Percentiles rank a stretch among this genome's conserved stretches.
Conservation (phyloP, 805 yeast genomes). For the Zygosaccharomyces bisporus region DNA sequence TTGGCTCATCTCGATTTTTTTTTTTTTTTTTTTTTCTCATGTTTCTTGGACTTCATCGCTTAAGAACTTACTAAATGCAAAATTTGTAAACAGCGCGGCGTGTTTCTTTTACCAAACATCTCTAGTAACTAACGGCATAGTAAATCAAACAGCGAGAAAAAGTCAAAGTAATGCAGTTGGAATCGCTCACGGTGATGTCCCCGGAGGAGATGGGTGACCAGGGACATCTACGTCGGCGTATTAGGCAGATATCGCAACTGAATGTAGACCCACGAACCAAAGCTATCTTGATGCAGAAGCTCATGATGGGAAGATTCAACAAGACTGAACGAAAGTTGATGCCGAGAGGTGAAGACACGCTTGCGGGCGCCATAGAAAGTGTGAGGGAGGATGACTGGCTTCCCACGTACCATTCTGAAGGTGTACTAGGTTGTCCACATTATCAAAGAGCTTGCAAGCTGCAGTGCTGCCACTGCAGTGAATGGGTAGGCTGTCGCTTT, state of each 20-base stretch:
- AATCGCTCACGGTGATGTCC: slow-evolving; percentile 13
- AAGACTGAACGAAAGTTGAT: slow-evolving; percentile 40
- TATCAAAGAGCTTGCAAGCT: slow-evolving; percentile 80
- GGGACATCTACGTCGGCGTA: slow-evolving; percentile 15
- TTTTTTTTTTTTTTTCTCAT: background rate
- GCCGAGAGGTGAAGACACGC: slow-evolving; percentile 20
- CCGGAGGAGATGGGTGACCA: slow-evolving; percentile 18
- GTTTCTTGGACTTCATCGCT: no score
- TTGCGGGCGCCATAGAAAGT: slow-evolving; percentile 26
- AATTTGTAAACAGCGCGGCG: slow-evolving; percentile 6
- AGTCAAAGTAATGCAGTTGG: slow-evolving; percentile 3
- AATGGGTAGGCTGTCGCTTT: slow-evolving; percentile 78
- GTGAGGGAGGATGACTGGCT: slow-evolving; percentile 46
- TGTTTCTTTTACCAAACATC: background rate
- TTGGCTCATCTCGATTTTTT: background rate
- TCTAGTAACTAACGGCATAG: no score
- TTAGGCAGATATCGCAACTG: slow-evolving; percentile 17
- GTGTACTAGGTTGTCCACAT: slow-evolving; percentile 71
- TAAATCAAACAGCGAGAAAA: background rate
- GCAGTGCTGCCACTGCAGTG: slow-evolving; percentile 69
- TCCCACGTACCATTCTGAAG: slow-evolving; percentile 48
- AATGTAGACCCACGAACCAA: slow-evolving; percentile 17
- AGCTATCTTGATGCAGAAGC: slow-evolving; percentile 47
- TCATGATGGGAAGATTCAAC: slow-evolving; percentile 67
- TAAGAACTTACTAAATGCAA: no score